Percentiles rank a stretch among this genome's conserved stretches.
phyloP scores from a whole-genome alignment of 257 asterid species.

The Rauvolfia tetraphylla region DNA sequence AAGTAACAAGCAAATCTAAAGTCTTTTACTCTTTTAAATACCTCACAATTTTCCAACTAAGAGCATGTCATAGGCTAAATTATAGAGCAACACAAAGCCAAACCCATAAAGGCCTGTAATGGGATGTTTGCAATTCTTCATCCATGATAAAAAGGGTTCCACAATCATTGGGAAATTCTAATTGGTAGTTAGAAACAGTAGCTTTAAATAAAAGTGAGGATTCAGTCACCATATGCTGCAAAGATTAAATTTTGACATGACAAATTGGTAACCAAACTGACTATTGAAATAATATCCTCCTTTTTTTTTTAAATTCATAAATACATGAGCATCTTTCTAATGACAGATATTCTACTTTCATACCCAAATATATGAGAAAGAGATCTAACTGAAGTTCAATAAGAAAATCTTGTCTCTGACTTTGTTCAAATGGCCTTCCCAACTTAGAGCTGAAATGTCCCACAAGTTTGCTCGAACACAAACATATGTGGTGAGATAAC shows the following conservation, averaged over 20 bases:
- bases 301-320: too few relatives aligned
- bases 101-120: neutral
- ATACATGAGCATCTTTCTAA: neutral
- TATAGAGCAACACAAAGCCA: neutral
- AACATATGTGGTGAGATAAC: neutral
- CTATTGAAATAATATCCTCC: too few relatives aligned
- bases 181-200: neutral
- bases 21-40: too few relatives aligned
- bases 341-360: neutral
- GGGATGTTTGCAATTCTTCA: neutral
- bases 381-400: neutral
- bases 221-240: too few relatives aligned
- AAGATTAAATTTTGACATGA: too few relatives aligned
- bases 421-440: neutral
- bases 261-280: too few relatives aligned
- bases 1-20: neutral
- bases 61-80: neutral
- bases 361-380: neutral
- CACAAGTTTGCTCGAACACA: neutral
- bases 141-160: neutral
- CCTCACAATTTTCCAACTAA: neutral
- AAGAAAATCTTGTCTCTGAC: too few relatives aligned
- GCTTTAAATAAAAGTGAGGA: neutral
- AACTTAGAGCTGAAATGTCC: neutral
- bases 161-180: too few relatives aligned